Percentiles rank a stretch among this genome's conserved stretches.
These are phyloP conservation scores for Colletotrichum sp. DNA, from an alignment of 2,329 filamentous ascomycete species.

Conservation along the genomic window DNA sequence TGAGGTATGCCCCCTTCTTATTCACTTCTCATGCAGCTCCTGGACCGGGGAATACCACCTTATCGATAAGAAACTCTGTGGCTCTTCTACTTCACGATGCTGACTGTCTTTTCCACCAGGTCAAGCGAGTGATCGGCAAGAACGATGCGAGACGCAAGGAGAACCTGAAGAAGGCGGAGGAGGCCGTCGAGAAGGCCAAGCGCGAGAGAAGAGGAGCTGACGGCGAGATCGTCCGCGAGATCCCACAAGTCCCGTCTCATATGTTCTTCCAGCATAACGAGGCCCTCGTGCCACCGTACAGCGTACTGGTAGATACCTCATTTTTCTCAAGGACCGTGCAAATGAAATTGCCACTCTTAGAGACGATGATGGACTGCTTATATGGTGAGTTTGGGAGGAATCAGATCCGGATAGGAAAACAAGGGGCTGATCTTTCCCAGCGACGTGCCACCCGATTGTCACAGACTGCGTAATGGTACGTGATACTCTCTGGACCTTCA, in stretches of 20 bases:
- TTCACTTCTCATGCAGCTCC: background rate
- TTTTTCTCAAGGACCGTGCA: slow-evolving; percentile 67
- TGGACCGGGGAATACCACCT: background rate
- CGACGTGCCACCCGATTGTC: slow-evolving; percentile 88
- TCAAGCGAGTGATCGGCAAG: slow-evolving; percentile 84
- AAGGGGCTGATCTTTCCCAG: slow-evolving; percentile 36
- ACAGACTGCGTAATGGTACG: slow-evolving; percentile 59
- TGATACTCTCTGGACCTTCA: background rate
- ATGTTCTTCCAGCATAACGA: slow-evolving; percentile 93
- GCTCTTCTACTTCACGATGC: slow-evolving; percentile 20
- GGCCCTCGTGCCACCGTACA: slow-evolving; percentile 83
- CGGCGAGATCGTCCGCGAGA: slow-evolving; percentile 57
- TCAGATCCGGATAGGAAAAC: background rate
- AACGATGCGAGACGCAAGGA: slow-evolving; percentile 83
- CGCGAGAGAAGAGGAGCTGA: slow-evolving; percentile 57
- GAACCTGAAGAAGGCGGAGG: slow-evolving; percentile 73
- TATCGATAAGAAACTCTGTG: slow-evolving; percentile 14
- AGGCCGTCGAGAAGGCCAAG: slow-evolving; percentile 59
- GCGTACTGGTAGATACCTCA: slow-evolving; percentile 76
- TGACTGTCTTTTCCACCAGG: slow-evolving; percentile 37
- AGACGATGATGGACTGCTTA: slow-evolving; percentile 91
- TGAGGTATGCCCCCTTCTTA: slow-evolving; percentile 48
- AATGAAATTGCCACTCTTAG: slow-evolving; percentile 85
- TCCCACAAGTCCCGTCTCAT: slow-evolving; percentile 77
- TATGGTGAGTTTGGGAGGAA: slow-evolving; percentile 48